Evolutionary conservation across 2,329 filamentous ascomycete species (phyloP), one percentile per base, ranked within the genome.

Genomic region (Xylaria sp.): DNA sequence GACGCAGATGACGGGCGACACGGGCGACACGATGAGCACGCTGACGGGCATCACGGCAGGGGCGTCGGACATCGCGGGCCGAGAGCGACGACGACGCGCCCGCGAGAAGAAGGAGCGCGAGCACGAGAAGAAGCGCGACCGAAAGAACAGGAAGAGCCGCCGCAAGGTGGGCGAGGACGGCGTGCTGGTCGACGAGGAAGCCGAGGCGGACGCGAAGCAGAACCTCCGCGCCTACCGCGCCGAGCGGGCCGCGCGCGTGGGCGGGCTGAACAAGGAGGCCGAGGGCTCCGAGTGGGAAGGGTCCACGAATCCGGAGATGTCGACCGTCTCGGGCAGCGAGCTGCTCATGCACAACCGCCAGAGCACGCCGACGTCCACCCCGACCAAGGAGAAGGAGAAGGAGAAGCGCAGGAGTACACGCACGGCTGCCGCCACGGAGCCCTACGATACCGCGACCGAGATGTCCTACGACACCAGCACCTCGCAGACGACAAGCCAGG

Each of bases 221-320:
- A 91, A 96, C 68, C 88, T 98, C 65, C 89, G 91, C 67, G 89
- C 89, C 40, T 98, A 98, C 83, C 92, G 94, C 28, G 87, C 93
- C 77, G 95, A 98, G 82, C 93, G 91, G 79, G 84, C 93, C 1
- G 95, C 95, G 0, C 88, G 92, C 60, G 94, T 98, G 1, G 95
- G 95, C 42, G 95, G 95, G 23, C 83, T 98, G 79, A 98, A 98
- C 81, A 90, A 91, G 75, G 86, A 92, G 73, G 86, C 90, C 51
- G 95, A 97, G 74, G 92, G 90, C 69, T 92, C 89, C 68, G 84
- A 88, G 72, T 97, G 93, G 86, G 92, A 97, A 77, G 93, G 92
- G 53, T 88, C 85, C 13, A 88, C 86, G 20, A 89, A 88, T 79
- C 91, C 90, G 58, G 89, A 90, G 72, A 87, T 87, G 76, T 90